Conservation (phyloP, 2,329 filamentous ascomycete genomes). For the Apiospora malaysiana region DNA sequence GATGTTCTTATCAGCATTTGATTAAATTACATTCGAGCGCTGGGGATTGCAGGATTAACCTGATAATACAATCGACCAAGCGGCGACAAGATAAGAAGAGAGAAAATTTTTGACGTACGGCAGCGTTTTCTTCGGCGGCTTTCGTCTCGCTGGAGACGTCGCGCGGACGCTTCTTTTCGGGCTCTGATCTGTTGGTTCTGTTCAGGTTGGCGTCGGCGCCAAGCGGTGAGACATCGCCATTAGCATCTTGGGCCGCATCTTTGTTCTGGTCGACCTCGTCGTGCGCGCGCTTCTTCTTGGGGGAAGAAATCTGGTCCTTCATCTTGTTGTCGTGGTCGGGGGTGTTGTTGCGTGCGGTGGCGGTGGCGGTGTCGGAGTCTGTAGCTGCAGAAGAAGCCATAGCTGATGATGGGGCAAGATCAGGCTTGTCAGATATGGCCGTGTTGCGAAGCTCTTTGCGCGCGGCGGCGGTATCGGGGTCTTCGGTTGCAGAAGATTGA, state of each 20-base stretch:
- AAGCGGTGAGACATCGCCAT: conserved; percentile 46
- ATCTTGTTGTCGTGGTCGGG: conserved; percentile 45
- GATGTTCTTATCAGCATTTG: conserved; percentile 31
- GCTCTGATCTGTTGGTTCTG: conserved; percentile 60
- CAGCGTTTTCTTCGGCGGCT: conserved; percentile 37
- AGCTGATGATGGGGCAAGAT: conserved; percentile 30
- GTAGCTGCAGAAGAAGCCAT: conserved; percentile 27
- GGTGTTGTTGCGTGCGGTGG: conserved; percentile 44
- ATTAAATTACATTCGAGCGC: not conserved
- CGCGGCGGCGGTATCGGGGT: conserved; percentile 67
- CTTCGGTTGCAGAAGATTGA: conserved; percentile 46
- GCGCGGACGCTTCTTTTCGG: conserved; percentile 69
- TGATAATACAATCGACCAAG: conserved; percentile 18
- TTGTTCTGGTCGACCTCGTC: conserved; percentile 61
- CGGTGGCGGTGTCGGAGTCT: conserved; percentile 35
- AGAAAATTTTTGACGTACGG: conserved; percentile 38
- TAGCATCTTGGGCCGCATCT: conserved; percentile 43
- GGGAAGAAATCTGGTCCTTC: conserved; percentile 60
- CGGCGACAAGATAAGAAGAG: not conserved
- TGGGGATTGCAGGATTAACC: conserved; percentile 20
- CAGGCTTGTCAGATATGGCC: conserved; percentile 60
- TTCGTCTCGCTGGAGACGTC: conserved; percentile 52
- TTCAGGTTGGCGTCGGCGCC: conserved; percentile 52
- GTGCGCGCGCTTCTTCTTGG: conserved; percentile 70
- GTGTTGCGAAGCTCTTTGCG: conserved; percentile 70